Base-by-base conservation (phyloP, 2,329 filamentous ascomycete genomes). In the Didymella segeticola region DNA sequence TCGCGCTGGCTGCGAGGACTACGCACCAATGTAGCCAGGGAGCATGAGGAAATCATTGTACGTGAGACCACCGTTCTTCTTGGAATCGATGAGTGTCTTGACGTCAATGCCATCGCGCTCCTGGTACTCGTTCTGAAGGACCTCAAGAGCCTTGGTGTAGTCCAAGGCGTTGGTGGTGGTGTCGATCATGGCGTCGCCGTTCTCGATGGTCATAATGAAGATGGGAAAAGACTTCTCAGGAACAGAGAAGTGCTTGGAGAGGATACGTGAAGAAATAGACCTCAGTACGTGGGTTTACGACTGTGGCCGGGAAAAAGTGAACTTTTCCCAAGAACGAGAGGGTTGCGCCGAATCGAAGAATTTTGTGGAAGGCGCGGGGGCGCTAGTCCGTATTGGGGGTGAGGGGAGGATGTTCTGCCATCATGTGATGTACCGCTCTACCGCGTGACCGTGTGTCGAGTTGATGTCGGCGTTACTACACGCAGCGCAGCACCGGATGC, bases 11-110 rank as follows among this genome's bases (percentile, higher is more conserved):
- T 43, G 56, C 58, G 36, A 58, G 36, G 41, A 46, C 51, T 53
- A 57, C 57, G 53, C 81, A 86, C 83, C 95, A 80, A 99, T 97
- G 81, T 97, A 96, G 75, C 96, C 96, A 54, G 95, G 95, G 58
- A 99, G 85, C 70, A 99, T 81, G 60, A 99, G 87, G 82, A 99
- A 99, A 79, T 99, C 95, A 79, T 99, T 99, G 85, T 97, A 99
- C 55, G 93, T 98, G 72, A 99, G 83, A 70, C 95, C 95, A 59
- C 95, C 95, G 72, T 93, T 90, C 78, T 88, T 89, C 80, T 89
- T 89, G 64, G 93, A 93, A 81, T 99, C 90, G 76, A 98, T 86
- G 68, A 99, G 84, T 62, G 91, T 88, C 72, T 91, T 82, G 70
- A 96, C 86, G 74, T 91, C 86, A 68, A 99, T 88, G 56, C 95